Evolutionary conservation across 2,329 filamentous ascomycete species (phyloP), one percentile per base, ranked within the genome.

Genomic region (Alternaria hordeiaustralica): DNA sequence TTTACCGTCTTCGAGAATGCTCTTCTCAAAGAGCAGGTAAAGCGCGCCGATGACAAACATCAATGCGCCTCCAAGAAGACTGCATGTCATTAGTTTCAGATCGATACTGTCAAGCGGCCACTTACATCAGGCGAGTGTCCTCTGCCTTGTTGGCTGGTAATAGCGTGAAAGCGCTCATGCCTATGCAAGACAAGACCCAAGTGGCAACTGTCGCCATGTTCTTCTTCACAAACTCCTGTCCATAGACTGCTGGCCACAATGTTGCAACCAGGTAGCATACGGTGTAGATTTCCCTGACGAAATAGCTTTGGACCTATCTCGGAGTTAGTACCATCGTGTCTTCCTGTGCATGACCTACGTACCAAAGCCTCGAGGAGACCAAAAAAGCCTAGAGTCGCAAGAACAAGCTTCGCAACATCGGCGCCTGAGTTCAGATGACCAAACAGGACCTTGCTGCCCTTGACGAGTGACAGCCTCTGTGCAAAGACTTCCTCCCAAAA

Each of bases 401-500:
- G 67, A 0, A 85, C 71, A 44, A 97, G 84, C 26, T 87, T 86
- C 21, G 87, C 68, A 28, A 87, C 80, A 25, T 87, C 88, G 21
- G 85, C 82, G 26, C 86, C 81, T 0, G 90, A 89, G 58, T 86
- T 84, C 45, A 94, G 82, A 69, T 94, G 87, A 1, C 87, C 86
- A 68, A 97, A 89, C 9, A 98, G 82, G 54, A 87, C 85, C 66
- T 85, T 86, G 55, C 87, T 85, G 4, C 94, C 94, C 65, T 89
- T 86, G 6, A 82, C 74, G 12, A 97, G 79, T 45, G 92, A 92
- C 49, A 86, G 84, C 60, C 94, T 87, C 26, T 92, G 88, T 4
- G 92, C 92, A 79, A 91, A 95, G 0, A 97, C 92, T 75, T 97
- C 94, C 79, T 97, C 95, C 96, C 96, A 99, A 82, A 99, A 98